A percentile compares a stretch with the other conserved stretches of the same genome.
These are phyloP conservation scores for Ophiostoma australiae DNA, from an alignment of 2,329 filamentous ascomycete genomes.

Conservation along the genomic window DNA sequence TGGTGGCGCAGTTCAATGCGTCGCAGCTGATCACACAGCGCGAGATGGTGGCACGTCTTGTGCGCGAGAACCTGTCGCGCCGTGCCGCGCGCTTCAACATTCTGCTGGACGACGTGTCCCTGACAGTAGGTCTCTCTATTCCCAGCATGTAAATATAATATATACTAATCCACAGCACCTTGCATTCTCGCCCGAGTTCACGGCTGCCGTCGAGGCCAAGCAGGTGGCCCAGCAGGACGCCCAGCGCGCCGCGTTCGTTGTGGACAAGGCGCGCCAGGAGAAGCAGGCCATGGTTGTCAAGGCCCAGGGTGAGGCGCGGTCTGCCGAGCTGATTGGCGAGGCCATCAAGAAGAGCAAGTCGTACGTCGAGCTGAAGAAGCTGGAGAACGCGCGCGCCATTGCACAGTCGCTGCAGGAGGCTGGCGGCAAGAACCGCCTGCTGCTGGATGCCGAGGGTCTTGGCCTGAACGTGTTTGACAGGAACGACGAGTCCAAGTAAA, in stretches of 20 bases:
- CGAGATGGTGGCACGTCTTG: conserved; percentile 88
- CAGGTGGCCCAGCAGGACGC: conserved; percentile 85
- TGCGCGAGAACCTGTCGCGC: conserved; percentile 86
- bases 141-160: no score
- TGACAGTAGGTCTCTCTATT: conserved; percentile 63
- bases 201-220: conserved; percentile 67
- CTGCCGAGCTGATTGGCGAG: conserved; percentile 94
- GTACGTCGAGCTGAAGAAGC: conserved; percentile 95
- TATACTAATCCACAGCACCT: no score
- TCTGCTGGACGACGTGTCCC: conserved; percentile 89
- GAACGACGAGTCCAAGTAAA: conserved; percentile 41
- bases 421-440: conserved; percentile 85
- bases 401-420: conserved; percentile 81
- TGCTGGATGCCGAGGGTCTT: conserved; percentile 84
- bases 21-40: conserved; percentile 97
- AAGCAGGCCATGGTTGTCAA: conserved; percentile 98
- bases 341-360: conserved; percentile 99
- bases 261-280: conserved; percentile 98
- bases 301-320: conserved; percentile 97
- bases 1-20: conserved; percentile 97
- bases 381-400: conserved; percentile 90
- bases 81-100: conserved; percentile 97
- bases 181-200: conserved; percentile 69
- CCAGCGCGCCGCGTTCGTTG: conserved; percentile 92
- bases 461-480: conserved; percentile 77